Evolutionary conservation across 2,329 filamentous ascomycete genomes (phyloP).

Genomic region (Fusarium sp.): DNA sequence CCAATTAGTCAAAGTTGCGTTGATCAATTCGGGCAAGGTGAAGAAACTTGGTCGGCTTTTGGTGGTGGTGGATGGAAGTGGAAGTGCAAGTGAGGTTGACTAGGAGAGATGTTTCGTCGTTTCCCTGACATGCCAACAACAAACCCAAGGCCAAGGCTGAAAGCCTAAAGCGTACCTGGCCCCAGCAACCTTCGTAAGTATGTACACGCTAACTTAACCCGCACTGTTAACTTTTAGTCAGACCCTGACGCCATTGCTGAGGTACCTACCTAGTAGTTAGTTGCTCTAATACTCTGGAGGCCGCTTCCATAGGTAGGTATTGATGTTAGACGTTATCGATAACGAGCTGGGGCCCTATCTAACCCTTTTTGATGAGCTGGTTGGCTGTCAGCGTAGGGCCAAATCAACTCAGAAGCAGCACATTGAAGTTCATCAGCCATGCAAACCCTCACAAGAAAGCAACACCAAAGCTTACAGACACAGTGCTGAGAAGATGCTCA

Average conservation of each 20-base stretch:
- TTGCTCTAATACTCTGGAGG: background rate
- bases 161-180: slow-evolving; percentile 11
- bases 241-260: background rate
- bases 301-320: background rate
- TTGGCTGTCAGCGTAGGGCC: background rate
- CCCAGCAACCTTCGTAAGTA: background rate
- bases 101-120: slow-evolving; percentile 14
- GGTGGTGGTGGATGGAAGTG: background rate
- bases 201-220: background rate
- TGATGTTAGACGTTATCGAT: slow-evolving; percentile 20
- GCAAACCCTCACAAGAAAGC: background rate
- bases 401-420: slow-evolving; percentile 5
- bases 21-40: background rate
- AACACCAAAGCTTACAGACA: background rate
- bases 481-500: background rate
- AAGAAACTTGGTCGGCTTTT: slow-evolving; percentile 7
- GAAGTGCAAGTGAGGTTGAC: slow-evolving; percentile 1
- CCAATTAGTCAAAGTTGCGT: background rate
- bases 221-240: background rate
- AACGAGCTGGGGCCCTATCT: slow-evolving; percentile 16
- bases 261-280: background rate
- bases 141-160: slow-evolving; percentile 13
- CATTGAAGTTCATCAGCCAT: background rate
- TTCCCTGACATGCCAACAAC: slow-evolving; percentile 18
- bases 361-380: slow-evolving; percentile 3